These are phyloP conservation scores for Dactylellina leptospora DNA, from an alignment of 2,329 filamentous ascomycete species.

Conservation along the genomic window DNA sequence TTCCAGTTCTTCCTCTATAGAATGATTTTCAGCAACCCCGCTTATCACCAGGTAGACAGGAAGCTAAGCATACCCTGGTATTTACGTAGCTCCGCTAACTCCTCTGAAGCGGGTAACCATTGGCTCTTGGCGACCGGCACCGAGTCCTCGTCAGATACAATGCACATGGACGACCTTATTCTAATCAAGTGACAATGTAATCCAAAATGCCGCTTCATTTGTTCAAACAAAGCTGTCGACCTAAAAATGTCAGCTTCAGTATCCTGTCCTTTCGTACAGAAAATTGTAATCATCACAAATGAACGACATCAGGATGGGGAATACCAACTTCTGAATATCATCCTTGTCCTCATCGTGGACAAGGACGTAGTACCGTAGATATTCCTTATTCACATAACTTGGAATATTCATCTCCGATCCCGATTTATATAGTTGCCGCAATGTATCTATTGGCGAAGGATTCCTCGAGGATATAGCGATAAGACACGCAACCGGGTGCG, in stretches of 20 bases:
- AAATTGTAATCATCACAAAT: conserved; percentile 19
- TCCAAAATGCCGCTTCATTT: conserved; percentile 99
- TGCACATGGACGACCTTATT: conserved; percentile 82
- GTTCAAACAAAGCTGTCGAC: conserved; percentile 89
- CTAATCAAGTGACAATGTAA: conserved; percentile 92
- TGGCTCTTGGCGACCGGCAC: conserved; percentile 80
- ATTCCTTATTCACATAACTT: conserved; percentile 88
- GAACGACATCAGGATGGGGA: conserved; percentile 3
- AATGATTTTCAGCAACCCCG: conserved; percentile 24
- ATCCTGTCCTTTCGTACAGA: conserved; percentile 3
- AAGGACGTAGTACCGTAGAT: conserved; percentile 92
- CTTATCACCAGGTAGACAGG: neutral
- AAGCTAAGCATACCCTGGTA: conserved; percentile 43
- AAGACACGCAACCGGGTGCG: conserved; percentile 91
- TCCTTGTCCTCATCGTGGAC: conserved; percentile 96
- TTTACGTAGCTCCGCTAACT: conserved; percentile 76
- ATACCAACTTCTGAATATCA: conserved; percentile 75
- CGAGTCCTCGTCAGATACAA: conserved; percentile 90
- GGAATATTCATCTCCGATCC: conserved; percentile 81
- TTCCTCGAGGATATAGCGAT: conserved; percentile 95
- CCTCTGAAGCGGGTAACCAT: conserved; percentile 89
- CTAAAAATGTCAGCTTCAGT: conserved; percentile 54
- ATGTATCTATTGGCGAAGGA: conserved; percentile 81
- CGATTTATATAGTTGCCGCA: conserved; percentile 78
- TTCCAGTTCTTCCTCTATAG: conserved; percentile 71